Base-by-base conservation (phyloP, 805 yeast species). In the Kluyveromyces starmeri region DNA sequence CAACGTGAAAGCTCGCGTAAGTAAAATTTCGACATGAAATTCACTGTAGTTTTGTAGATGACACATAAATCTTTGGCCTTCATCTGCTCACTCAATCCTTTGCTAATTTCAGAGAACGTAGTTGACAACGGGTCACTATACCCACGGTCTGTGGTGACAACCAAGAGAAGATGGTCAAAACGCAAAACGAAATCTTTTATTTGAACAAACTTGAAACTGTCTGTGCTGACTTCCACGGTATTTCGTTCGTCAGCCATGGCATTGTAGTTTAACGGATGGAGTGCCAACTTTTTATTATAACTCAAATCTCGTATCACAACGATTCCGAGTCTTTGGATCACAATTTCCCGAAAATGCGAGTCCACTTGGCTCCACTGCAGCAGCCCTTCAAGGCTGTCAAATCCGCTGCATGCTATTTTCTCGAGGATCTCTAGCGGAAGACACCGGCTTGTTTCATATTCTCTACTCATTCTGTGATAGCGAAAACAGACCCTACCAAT, bases 341-440 rank as follows among this genome's bases (percentile, higher is more conserved):
- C 43, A 9, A 36, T 20, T 4, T 37, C 35, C 35, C 37, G 38
- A 13, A 37, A 45, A 33, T 39, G 28, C 4, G 38, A 20, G 2
- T 46, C 45, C 6, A 50, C 35, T 12, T 43, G 35, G 11, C 44
- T 35, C 56, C 59, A 54, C 3, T 55, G 36, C 12, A 43, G 38
- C 11, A 48, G 33, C 2, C 57, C 49, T 20, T 39, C 42, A n/a
- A 50, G 41, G 28, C 51, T 46, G 20, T 46, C 46, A 5, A 42
- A 33, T 20, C 51, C 49, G 19, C 42, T 37, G 8, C 34, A 24
- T 5, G 49, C 47, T 16, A 54, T 45, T 11, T 34, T 41, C n/a
- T 49, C 45, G 14, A 54, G 20, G 4, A 54, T 35, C 24, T 54
- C 59, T 18, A 40, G 33, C 3, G 59, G 59, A n/a, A 54, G 35